Base-by-base conservation (phyloP, 352 stramenopile genomes). In the Pythium sp. region DNA sequence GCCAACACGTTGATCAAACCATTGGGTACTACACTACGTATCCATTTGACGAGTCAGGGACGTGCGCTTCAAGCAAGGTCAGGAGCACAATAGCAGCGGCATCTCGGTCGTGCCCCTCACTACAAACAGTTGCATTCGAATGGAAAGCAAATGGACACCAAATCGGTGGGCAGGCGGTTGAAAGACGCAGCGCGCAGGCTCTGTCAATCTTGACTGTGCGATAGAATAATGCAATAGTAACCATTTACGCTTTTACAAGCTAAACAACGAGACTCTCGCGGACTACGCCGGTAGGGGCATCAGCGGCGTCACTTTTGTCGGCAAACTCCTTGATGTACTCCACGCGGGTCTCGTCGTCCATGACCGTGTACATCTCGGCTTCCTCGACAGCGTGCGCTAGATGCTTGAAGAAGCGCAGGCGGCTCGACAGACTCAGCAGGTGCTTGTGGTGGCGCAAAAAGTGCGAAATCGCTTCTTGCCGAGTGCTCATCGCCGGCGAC, bases 301-400 rank as follows among this genome's bases (percentile, higher is more conserved):
- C 58, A 2, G 15, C n/a, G 7, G 8, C 32, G 24, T 12, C n/a
- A 22, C 26, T 32, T 20, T 32, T 66, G 26, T 62, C 47, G 0
- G 53, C 68, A 67, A 87, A 85, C 46, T 80, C 72, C 57, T 80
- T 84, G 62, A 82, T 73, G 67, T 78, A 84, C 69, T 81, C 75
- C 18, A 86, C 63, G 8, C 77, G 71, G 5, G 73, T 81, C 57
- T 75, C 69, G 51, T 78, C 73, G 65, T 80, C 73, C 80, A 87
- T 87, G 49, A 79, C 74, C 11, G 74, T 49, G 49, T 83, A 87
- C 68, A 81, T 80, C 62, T 84, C 74, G 1, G 76, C 72, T 43
- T 84, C 76, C 15, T 76, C 75, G 9, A 64, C 58, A 11, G 75
- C 38, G 28, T 73, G 65, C 2, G 72, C 72, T 8, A 87, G 65